Evolutionary conservation across 2,329 filamentous ascomycete species (phyloP).

Genomic region (Biscogniauxia sp.): DNA sequence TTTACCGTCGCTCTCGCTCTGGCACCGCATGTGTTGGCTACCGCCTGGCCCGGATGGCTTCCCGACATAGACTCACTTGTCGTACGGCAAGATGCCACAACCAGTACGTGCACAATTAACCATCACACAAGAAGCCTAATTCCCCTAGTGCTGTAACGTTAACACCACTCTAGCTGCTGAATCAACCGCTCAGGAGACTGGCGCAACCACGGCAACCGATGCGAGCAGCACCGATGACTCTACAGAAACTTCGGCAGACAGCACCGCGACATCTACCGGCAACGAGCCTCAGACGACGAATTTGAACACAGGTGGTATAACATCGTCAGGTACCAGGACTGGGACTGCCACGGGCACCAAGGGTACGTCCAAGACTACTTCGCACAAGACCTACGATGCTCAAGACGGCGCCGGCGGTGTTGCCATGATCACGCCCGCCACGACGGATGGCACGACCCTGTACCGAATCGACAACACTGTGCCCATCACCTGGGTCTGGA

Average conservation of each 20-base stretch:
- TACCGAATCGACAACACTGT: conserved; percentile 57
- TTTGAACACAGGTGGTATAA: conserved; percentile 40
- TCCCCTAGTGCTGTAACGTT: conserved; percentile 4
- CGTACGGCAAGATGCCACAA: conserved; percentile 41
- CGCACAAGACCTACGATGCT: conserved; percentile 42
- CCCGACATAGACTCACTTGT: conserved; percentile 53
- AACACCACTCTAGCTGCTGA: not conserved
- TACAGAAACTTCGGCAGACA: conserved; percentile 17
- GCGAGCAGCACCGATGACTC: conserved; percentile 12
- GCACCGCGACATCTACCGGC: conserved; percentile 10
- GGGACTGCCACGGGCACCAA: conserved; percentile 26
- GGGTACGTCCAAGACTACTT: conserved; percentile 21
- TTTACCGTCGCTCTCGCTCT: conserved; percentile 53
- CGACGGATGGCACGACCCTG: conserved; percentile 44
- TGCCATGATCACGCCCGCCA: conserved; percentile 51
- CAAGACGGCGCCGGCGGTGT: conserved; percentile 50
- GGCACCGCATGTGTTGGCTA: conserved; percentile 41
- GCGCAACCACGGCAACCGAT: conserved; percentile 1
- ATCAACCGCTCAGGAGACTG: conserved; percentile 12
- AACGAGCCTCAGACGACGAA: conserved; percentile 35
- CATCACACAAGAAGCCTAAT: not conserved
- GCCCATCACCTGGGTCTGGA: conserved; percentile 60
- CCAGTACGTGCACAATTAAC: conserved; percentile 20
- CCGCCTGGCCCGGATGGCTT: conserved; percentile 57
- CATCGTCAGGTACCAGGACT: conserved; percentile 26